These are phyloP conservation scores for Aspergillus sojae DNA, from an alignment of 2,329 filamentous ascomycete genomes.

Conservation along the genomic window DNA sequence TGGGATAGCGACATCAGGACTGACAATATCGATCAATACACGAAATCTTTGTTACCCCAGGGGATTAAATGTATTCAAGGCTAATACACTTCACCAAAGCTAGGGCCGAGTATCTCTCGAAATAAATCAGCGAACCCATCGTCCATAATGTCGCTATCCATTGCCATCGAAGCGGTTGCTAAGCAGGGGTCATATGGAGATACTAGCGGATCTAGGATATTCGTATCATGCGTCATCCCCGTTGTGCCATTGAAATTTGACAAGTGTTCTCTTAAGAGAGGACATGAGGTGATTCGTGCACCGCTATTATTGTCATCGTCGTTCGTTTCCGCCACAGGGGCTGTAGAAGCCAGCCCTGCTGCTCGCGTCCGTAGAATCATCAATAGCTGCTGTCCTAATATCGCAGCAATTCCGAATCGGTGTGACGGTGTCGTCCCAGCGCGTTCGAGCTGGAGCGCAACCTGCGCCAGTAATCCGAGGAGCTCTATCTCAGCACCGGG, in stretches of 20 bases:
- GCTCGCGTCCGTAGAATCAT: slow-evolving; percentile 29
- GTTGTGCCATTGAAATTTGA: fast-evolving
- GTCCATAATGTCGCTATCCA: slow-evolving; percentile 15
- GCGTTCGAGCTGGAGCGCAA: slow-evolving; percentile 29
- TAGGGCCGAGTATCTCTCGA: slow-evolving; percentile 31
- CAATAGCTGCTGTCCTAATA: slow-evolving; percentile 33
- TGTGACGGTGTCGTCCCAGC: slow-evolving; percentile 32
- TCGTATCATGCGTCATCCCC: neutral
- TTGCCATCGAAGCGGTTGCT: slow-evolving; percentile 15
- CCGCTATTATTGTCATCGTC: neutral
- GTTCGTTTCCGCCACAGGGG: neutral
- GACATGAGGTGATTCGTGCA: fast-evolving
- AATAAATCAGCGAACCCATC: slow-evolving; percentile 29
- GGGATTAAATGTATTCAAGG: too few species aligned
- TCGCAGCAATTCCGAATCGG: slow-evolving; percentile 33
- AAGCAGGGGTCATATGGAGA: slow-evolving; percentile 27
- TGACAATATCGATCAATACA: too few species aligned
- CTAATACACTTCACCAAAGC: slow-evolving; percentile 24
- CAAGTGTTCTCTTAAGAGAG: fast-evolving
- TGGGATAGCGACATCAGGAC: too few species aligned
- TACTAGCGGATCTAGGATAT: slow-evolving; percentile 6
- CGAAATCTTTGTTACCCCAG: too few species aligned
- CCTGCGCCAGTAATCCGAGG: slow-evolving; percentile 27
- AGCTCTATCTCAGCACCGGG: slow-evolving; percentile 27
- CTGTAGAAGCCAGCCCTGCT: slow-evolving; percentile 6